Conservation (phyloP, 2,329 filamentous ascomycete species). For the Ceratocystis destructans region DNA sequence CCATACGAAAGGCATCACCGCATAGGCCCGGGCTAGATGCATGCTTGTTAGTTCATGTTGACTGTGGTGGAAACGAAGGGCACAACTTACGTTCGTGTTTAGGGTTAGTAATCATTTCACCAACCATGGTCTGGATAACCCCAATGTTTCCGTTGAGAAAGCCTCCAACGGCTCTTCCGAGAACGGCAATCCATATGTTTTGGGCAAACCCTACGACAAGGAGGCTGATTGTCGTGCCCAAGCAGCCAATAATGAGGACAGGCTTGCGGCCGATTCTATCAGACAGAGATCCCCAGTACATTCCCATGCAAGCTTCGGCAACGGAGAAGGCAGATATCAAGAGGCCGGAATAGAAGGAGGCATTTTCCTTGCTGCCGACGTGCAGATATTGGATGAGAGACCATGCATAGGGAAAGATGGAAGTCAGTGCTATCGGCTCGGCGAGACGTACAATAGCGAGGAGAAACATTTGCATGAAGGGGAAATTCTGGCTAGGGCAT, state of each 20-base stretch:
- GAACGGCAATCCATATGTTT: slow-evolving; percentile 71
- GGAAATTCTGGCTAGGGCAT: slow-evolving; percentile 42
- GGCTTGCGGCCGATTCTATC: slow-evolving; percentile 77
- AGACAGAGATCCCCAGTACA: slow-evolving; percentile 77
- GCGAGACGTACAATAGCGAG: slow-evolving; percentile 84
- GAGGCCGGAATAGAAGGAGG: slow-evolving; percentile 76
- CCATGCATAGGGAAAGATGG: slow-evolving; percentile 88
- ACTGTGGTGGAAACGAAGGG: not conserved
- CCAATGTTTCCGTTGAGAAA: slow-evolving; percentile 84
- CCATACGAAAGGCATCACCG: slow-evolving; percentile 93
- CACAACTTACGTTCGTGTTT: slow-evolving; percentile 64
- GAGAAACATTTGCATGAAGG: slow-evolving; percentile 67
- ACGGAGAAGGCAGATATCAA: slow-evolving; percentile 78
- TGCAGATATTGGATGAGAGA: slow-evolving; percentile 64
- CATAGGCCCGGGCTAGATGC: slow-evolving; percentile 59
- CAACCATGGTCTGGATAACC: slow-evolving; percentile 87
- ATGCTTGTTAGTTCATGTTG: not conserved
- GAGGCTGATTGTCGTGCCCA: slow-evolving; percentile 71
- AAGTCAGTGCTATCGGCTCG: slow-evolving; percentile 84
- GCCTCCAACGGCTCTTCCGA: slow-evolving; percentile 63
- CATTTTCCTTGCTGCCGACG: slow-evolving; percentile 57
- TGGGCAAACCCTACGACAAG: slow-evolving; percentile 68
- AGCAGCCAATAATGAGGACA: slow-evolving; percentile 64
- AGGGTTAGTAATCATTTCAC: slow-evolving; percentile 68
- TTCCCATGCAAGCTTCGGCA: slow-evolving; percentile 68